Evolutionary conservation across 2,329 filamentous ascomycete species (phyloP).

Genomic region (Neonectria sp.): DNA sequence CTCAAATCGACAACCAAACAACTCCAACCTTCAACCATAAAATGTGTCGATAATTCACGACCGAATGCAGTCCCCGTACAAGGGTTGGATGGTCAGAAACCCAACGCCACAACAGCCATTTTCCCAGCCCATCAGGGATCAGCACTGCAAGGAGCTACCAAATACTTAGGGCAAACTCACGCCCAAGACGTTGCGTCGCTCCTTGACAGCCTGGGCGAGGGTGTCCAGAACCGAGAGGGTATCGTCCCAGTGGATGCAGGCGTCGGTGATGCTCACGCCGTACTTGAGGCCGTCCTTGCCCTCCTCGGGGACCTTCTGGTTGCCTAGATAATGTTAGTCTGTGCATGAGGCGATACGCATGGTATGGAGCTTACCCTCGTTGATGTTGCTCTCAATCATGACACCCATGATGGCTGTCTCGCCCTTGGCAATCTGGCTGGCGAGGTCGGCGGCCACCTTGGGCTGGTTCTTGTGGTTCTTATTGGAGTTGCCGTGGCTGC

Average conservation of each 20-base stretch:
- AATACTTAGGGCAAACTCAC: slow-evolving; percentile 41
- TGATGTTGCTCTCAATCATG: slow-evolving; percentile 99
- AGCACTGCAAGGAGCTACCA: not conserved
- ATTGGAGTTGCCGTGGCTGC: slow-evolving; percentile 94
- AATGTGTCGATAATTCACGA: slow-evolving; percentile 34
- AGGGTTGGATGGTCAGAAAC: slow-evolving; percentile 14
- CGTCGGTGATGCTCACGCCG: slow-evolving; percentile 97
- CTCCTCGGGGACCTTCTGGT: slow-evolving; percentile 91
- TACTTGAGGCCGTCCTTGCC: slow-evolving; percentile 90
- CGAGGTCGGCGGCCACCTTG: slow-evolving; percentile 86
- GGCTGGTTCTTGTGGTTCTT: slow-evolving; percentile 99
- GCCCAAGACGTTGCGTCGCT: slow-evolving; percentile 58
- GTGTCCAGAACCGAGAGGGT: slow-evolving; percentile 84
- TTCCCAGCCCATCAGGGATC: slow-evolving; percentile 7
- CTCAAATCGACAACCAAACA: slow-evolving; percentile 41
- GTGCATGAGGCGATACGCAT: not conserved
- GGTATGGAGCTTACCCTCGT: slow-evolving; percentile 77
- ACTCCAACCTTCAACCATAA: slow-evolving; percentile 42
- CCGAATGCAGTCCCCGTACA: slow-evolving; percentile 27
- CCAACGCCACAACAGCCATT: slow-evolving; percentile 8
- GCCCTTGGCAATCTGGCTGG: slow-evolving; percentile 87
- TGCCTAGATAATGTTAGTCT: slow-evolving; percentile 65
- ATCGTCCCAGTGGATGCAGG: slow-evolving; percentile 95
- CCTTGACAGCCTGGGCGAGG: slow-evolving; percentile 85
- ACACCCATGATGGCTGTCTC: slow-evolving; percentile 94